phyloP scores from a whole-genome alignment of 768 basidiomycete species.

The Rhodotorula taiwanensis region DNA sequence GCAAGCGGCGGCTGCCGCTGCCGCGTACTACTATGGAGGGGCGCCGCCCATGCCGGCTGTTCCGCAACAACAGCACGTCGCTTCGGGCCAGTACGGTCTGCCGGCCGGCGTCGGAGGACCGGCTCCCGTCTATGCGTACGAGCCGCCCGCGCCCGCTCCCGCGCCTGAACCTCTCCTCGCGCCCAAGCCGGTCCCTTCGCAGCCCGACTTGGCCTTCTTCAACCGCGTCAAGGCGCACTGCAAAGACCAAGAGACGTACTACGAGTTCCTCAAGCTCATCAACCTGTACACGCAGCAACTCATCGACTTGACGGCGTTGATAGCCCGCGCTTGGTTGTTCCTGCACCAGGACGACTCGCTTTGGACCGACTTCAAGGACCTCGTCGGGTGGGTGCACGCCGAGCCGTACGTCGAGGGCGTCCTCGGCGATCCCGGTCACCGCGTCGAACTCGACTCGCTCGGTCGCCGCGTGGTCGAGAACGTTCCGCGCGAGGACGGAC shows the following conservation, averaged over 20 bases:
- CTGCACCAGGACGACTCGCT: conserved; percentile 59
- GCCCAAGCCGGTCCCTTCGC: conserved; percentile 24
- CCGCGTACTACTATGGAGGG: conserved; percentile 14
- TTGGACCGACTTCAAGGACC: conserved; percentile 71
- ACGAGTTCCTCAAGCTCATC: conserved; percentile 88
- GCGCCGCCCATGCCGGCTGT: neutral
- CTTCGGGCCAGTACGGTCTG: conserved; percentile 1
- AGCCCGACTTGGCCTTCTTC: conserved; percentile 80
- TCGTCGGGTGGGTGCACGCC: conserved; percentile 65
- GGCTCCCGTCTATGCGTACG: conserved; percentile 33
- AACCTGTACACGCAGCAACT: conserved; percentile 83
- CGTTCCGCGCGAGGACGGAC: conserved; percentile 63
- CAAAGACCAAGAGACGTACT: conserved; percentile 48
- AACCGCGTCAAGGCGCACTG: conserved; percentile 61
- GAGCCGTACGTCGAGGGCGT: conserved; percentile 41
- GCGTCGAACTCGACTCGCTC: conserved; percentile 48
- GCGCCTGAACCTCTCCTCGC: conserved; percentile 31
- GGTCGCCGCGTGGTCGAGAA: conserved; percentile 60
- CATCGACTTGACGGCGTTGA: conserved; percentile 72
- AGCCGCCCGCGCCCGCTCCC: conserved; percentile 33
- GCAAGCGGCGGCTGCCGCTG: neutral
- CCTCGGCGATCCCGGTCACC: conserved; percentile 57
- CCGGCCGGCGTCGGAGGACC: conserved; percentile 1
- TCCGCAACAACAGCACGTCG: neutral
- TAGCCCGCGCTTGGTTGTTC: conserved; percentile 72